A percentile compares a stretch with the other conserved stretches of the same genome.
These are phyloP conservation scores for Guillardia theta DNA, from an alignment of 78 protist species.

Conservation along the genomic window DNA sequence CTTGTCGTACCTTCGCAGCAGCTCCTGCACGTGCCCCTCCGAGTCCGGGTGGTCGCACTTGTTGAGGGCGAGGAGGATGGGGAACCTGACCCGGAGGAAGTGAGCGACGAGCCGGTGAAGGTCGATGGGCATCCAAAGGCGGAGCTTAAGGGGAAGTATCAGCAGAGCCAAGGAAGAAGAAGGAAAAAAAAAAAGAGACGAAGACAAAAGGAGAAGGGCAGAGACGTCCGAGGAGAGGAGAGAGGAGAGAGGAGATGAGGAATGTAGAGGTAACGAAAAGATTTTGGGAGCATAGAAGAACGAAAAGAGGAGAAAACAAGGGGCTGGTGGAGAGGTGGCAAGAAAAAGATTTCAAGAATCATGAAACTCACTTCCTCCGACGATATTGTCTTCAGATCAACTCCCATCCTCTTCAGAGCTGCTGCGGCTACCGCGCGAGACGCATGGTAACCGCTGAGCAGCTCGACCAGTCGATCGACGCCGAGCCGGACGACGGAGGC, in stretches of 20 bases:
- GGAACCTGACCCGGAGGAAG: constrained; percentile 70
- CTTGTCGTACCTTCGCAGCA: background rate
- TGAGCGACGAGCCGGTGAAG: constrained; percentile 62
- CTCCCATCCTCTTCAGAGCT: background rate
- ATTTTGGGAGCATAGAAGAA: too few relatives aligned
- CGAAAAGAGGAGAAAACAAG: too few relatives aligned
- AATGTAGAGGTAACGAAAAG: too few relatives aligned
- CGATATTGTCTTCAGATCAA: too few relatives aligned
- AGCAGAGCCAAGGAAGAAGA: background rate
- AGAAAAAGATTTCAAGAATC: too few relatives aligned
- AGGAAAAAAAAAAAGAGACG: too few relatives aligned
- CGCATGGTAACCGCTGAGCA: constrained; percentile 16
- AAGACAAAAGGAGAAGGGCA: too few relatives aligned
- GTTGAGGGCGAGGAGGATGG: constrained; percentile 63
- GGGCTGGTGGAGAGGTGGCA: too few relatives aligned
- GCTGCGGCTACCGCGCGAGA: background rate
- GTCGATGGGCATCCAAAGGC: constrained; percentile 24
- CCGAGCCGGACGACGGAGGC: constrained; percentile 43
- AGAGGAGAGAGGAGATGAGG: too few relatives aligned
- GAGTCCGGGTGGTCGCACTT: constrained; percentile 42
- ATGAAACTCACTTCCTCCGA: too few relatives aligned
- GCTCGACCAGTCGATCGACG: background rate
- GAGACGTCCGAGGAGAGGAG: too few relatives aligned
- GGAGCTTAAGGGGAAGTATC: too few relatives aligned
- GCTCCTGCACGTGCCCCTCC: background rate